Percentiles rank a stretch among this genome's conserved stretches.
phyloP scores from a whole-genome alignment of 306 rosid genomes.

The Begonia fuchsioides region DNA sequence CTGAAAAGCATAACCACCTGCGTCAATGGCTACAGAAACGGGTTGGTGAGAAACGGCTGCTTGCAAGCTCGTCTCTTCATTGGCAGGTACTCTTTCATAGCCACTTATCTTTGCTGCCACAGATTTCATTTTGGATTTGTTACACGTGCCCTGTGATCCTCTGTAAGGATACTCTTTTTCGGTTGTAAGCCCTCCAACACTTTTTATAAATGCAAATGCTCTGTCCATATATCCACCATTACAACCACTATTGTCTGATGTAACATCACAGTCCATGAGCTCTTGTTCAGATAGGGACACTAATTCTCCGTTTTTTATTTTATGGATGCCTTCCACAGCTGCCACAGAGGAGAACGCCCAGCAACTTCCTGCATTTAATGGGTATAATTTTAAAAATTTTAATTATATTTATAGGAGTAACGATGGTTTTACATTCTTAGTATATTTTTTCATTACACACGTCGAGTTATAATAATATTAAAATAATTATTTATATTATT shows the following conservation, averaged over 20 bases:
- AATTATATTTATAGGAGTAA: too few relatives aligned
- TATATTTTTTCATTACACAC: too few relatives aligned
- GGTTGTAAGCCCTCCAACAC: conserved; percentile 28
- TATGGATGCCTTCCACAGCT: conserved; percentile 62
- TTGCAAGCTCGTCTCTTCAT: conserved; percentile 31
- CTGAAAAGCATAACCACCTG: conserved; percentile 33
- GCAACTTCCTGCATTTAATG: conserved; percentile 43
- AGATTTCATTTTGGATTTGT: conserved; percentile 12
- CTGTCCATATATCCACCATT: conserved; percentile 49
- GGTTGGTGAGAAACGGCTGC: conserved; percentile 64
- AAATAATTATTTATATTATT: too few relatives aligned
- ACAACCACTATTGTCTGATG: conserved; percentile 40
- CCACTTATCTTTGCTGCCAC: conserved; percentile 27
- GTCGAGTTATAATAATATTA: too few relatives aligned
- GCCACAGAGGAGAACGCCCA: conserved; percentile 85
- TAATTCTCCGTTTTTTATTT: conserved; percentile 48
- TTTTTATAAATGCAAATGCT: conserved; percentile 39
- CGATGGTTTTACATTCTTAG: too few relatives aligned
- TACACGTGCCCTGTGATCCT: conserved; percentile 25
- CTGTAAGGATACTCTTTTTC: conserved; percentile 38
- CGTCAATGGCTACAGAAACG: conserved; percentile 51
- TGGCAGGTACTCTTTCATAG: conserved; percentile 33
- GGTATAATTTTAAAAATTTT: conserved; percentile 8
- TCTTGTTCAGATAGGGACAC: conserved; percentile 55
- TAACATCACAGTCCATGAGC: conserved; percentile 48